These are phyloP conservation scores for Solanum peruvianum DNA, from an alignment of 257 asterid genomes.

Conservation along the genomic window DNA sequence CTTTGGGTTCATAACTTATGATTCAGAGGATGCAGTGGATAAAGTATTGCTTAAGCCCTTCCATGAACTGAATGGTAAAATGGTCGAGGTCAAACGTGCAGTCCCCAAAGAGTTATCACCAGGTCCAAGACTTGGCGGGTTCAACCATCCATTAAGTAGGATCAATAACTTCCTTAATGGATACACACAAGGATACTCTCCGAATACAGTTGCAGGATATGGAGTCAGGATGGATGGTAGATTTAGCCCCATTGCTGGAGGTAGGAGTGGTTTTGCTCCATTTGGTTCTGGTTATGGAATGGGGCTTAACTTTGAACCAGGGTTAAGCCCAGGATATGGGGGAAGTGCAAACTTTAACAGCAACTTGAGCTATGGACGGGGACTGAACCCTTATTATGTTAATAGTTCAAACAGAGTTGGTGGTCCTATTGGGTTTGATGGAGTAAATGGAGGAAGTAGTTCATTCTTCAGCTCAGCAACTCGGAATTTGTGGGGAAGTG, in stretches of 20 bases:
- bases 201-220: constrained; percentile 15
- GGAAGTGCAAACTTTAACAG: constrained; percentile 5
- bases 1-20: constrained; percentile 21
- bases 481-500: constrained; percentile 13
- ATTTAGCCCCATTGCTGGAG: constrained; percentile 8
- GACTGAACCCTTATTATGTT: constrained; percentile 8
- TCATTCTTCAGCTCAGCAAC: constrained; percentile 15
- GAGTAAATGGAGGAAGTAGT: constrained; percentile 12
- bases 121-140: constrained; percentile 15
- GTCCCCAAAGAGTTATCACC: constrained; percentile 21
- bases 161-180: constrained; percentile 12
- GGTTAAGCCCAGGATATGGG: constrained; percentile 6
- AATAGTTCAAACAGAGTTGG: constrained; percentile 9
- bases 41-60: constrained; percentile 14
- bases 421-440: constrained; percentile 5
- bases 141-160: constrained; percentile 7
- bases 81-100: constrained; percentile 21
- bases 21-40: constrained; percentile 19
- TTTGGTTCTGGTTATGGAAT: constrained; percentile 15
- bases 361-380: constrained; percentile 11
- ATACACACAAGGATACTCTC: constrained; percentile 12
- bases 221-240: constrained; percentile 16
- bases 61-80: constrained; percentile 19
- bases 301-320: constrained; percentile 15
- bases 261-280: constrained; percentile 10